Evolutionary conservation across 208 protist genomes (phyloP).

Genomic region (Trypanosoma melophagium): DNA sequence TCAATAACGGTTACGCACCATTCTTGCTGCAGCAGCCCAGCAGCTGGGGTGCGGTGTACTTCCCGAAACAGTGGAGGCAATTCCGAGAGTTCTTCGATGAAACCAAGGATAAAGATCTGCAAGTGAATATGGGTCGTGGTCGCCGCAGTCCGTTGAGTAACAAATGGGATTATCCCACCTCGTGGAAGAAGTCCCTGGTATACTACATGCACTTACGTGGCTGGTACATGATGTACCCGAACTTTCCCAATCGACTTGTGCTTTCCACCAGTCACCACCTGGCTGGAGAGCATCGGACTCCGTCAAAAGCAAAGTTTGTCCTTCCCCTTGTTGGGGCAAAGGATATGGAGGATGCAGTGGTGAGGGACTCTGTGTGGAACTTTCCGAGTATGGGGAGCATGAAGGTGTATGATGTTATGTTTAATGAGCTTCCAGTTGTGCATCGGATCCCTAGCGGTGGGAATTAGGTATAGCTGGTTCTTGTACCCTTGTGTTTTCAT

Average conservation of each 20-base stretch:
- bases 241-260: conserved; percentile 24
- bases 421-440: too few species aligned
- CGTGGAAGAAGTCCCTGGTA: conserved; percentile 52
- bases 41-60: conserved; percentile 40
- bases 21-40: conserved; percentile 44
- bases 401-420: conserved; percentile 19
- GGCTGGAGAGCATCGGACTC: conserved; percentile 27
- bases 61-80: conserved; percentile 30
- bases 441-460: too few species aligned
- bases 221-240: conserved; percentile 50
- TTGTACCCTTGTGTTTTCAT: too few species aligned
- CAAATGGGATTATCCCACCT: conserved; percentile 23
- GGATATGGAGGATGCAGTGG: background rate
- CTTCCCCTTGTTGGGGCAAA: conserved; percentile 13
- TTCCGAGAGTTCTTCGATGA: conserved; percentile 35
- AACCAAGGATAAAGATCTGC: conserved; percentile 5
- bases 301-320: conserved; percentile 18
- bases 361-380: background rate
- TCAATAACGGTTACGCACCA: conserved; percentile 17
- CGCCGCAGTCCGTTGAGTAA: conserved; percentile 24
- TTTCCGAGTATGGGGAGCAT: conserved; percentile 23
- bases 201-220: conserved; percentile 37
- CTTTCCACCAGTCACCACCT: conserved; percentile 42
- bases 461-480: too few species aligned
- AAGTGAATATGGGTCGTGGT: background rate